Percentiles rank a stretch among this genome's conserved stretches.
phyloP scores from a whole-genome alignment of 139 green algal genomes.

The Chlamydomonas schloesseri region DNA sequence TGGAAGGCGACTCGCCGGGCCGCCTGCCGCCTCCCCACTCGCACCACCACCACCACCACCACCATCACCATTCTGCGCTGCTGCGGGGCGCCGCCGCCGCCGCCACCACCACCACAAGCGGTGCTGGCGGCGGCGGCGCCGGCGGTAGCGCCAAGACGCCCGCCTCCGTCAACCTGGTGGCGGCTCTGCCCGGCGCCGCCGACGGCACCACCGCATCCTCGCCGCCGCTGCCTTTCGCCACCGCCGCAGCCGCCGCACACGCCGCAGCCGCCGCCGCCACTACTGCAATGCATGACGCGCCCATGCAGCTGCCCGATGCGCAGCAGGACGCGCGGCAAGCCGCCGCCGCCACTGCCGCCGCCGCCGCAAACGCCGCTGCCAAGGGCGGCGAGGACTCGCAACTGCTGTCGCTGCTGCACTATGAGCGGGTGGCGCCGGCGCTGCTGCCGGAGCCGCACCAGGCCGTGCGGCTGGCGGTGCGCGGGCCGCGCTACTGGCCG shows the following conservation, averaged over 20 bases:
- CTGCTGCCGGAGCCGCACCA: constrained; percentile 38
- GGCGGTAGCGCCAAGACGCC: background rate
- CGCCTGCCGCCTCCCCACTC: too few relatives aligned
- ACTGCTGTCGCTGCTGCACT: background rate
- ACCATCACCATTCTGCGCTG: too few relatives aligned
- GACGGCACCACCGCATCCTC: constrained; percentile 75
- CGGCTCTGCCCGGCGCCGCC: background rate
- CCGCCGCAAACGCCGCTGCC: background rate
- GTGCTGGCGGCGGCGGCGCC: background rate
- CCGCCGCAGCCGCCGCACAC: background rate
- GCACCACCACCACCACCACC: too few relatives aligned
- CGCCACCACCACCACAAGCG: background rate
- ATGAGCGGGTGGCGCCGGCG: constrained; percentile 1
- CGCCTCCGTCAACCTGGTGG: background rate
- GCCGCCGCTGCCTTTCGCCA: constrained; percentile 55
- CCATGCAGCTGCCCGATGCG: background rate
- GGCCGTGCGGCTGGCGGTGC: constrained; percentile 54
- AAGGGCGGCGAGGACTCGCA: too few relatives aligned
- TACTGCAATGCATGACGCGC: too few relatives aligned
- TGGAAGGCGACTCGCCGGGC: constrained; percentile 27
- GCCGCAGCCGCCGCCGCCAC: too few relatives aligned
- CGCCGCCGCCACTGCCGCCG: background rate
- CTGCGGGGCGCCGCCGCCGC: background rate
- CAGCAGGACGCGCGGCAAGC: background rate
- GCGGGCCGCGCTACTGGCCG: constrained; percentile 82